Evolutionary conservation across 2,329 filamentous ascomycete species (phyloP).

Genomic region (Thermomyces lanuginosus): DNA sequence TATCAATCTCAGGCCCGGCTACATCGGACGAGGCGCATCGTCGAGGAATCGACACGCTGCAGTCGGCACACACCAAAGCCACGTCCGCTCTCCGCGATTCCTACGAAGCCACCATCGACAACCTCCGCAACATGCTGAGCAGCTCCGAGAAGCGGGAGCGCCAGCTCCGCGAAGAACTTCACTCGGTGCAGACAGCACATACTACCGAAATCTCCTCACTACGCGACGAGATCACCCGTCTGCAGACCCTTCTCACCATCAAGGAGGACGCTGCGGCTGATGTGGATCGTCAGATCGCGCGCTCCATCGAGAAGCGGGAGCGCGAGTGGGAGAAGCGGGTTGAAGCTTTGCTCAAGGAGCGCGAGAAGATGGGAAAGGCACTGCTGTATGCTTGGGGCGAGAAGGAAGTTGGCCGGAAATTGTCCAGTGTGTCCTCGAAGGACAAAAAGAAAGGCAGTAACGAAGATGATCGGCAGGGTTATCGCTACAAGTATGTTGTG

Average conservation of each 20-base stretch:
- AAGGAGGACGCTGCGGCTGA: constrained; percentile 26
- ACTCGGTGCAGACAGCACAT: constrained; percentile 11
- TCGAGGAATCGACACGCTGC: constrained; percentile 20
- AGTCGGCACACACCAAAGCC: constrained; percentile 21
- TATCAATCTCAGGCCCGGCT: constrained; percentile 11
- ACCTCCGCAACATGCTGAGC: constrained; percentile 19
- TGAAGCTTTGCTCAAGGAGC: constrained; percentile 24
- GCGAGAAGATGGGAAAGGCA: constrained; percentile 24
- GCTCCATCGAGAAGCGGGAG: constrained; percentile 27
- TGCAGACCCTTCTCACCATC: constrained; percentile 19
- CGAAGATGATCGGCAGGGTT: constrained; percentile 17
- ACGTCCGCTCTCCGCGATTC: constrained; percentile 22
- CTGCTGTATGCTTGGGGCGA: constrained; percentile 27
- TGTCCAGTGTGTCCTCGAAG: constrained; percentile 2
- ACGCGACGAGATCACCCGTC: constrained; percentile 17
- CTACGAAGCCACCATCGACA: constrained; percentile 21
- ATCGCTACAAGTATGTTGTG: constrained; percentile 23
- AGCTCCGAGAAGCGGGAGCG: constrained; percentile 21
- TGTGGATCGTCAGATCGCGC: constrained; percentile 24
- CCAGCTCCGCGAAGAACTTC: constrained; percentile 17
- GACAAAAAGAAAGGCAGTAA: constrained; percentile 1
- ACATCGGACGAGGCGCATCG: constrained; percentile 20
- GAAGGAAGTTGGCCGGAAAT: constrained; percentile 20
- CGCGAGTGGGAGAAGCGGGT: constrained; percentile 27
- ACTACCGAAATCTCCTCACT: constrained; percentile 13